Percentiles rank a stretch among this genome's conserved stretches.
phyloP scores from a whole-genome alignment of 2,329 filamentous ascomycete genomes.

The Cladorrhinum sp. region DNA sequence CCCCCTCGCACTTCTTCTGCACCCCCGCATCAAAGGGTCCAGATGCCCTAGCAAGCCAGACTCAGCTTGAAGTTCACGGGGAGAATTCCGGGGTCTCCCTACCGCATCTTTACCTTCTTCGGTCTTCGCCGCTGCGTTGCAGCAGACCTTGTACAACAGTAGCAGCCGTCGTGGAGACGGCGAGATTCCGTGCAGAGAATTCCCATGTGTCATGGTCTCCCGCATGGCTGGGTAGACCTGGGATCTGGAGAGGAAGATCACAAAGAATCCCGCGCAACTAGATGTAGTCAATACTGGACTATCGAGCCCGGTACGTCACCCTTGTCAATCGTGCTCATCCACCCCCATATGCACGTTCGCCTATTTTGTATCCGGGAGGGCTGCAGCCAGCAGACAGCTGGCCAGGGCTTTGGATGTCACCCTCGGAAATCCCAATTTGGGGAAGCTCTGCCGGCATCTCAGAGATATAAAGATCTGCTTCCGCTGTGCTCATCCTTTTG shows the following conservation, averaged over 20 bases:
- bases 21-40: not conserved
- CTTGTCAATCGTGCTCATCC: not conserved
- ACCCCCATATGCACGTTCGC: slow-evolving; percentile 2
- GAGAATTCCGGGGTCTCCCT: not conserved
- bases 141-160: not conserved
- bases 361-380: not conserved
- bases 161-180: slow-evolving; percentile 4
- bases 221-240: slow-evolving; percentile 12
- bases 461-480: slow-evolving; percentile 7
- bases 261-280: slow-evolving; percentile 15
- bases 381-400: not conserved
- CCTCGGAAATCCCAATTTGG: not conserved
- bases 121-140: slow-evolving; percentile 17
- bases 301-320: not conserved
- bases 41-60: no score
- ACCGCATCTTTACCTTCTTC: not conserved
- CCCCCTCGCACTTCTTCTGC: not conserved
- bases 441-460: not conserved
- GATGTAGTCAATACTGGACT: not conserved
- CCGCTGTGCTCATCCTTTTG: not conserved
- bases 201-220: slow-evolving; percentile 25
- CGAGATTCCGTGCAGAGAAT: slow-evolving; percentile 9
- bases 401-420: not conserved
- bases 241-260: slow-evolving; percentile 6
- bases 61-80: no score